A percentile compares a stretch with the other conserved stretches of the same genome.
phyloP scores from a whole-genome alignment of 352 stramenopile species.

The Lagenidium giganteum region DNA sequence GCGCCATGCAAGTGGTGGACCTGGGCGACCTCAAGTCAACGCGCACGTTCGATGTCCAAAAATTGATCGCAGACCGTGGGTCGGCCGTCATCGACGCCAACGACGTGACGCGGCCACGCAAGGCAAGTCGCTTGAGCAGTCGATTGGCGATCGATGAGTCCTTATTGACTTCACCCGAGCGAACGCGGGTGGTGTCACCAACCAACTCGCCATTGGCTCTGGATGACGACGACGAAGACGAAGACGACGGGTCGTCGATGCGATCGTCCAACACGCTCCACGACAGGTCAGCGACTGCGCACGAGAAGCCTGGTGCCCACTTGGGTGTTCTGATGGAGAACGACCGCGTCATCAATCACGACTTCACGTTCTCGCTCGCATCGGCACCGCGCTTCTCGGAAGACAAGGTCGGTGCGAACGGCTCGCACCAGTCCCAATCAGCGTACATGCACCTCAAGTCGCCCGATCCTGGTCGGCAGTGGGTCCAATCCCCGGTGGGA shows the following conservation, averaged over 20 bases:
- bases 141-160: slow-evolving; percentile 4
- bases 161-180: too few relatives aligned
- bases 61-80: too few relatives aligned
- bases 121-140: slow-evolving; percentile 5
- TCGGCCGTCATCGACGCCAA: neutral
- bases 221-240: slow-evolving; percentile 8
- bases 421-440: too few relatives aligned
- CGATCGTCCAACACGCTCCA: slow-evolving; percentile 18
- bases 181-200: too few relatives aligned
- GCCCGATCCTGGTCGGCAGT: too few relatives aligned
- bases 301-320: slow-evolving; percentile 8
- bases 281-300: slow-evolving; percentile 26
- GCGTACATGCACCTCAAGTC: too few relatives aligned
- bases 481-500: too few relatives aligned
- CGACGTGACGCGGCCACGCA: slow-evolving; percentile 2
- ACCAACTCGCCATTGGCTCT: too few relatives aligned
- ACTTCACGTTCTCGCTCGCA: slow-evolving; percentile 19
- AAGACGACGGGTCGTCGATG: slow-evolving; percentile 13
- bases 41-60: too few relatives aligned
- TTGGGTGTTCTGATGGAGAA: neutral
- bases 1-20: slow-evolving; percentile 10
- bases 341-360: slow-evolving; percentile 11
- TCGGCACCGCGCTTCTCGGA: slow-evolving; percentile 3
- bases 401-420: too few relatives aligned
- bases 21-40: slow-evolving; percentile 3